phyloP scores from a whole-genome alignment of 345 rosid species.

The Hypericum androsaemum region DNA sequence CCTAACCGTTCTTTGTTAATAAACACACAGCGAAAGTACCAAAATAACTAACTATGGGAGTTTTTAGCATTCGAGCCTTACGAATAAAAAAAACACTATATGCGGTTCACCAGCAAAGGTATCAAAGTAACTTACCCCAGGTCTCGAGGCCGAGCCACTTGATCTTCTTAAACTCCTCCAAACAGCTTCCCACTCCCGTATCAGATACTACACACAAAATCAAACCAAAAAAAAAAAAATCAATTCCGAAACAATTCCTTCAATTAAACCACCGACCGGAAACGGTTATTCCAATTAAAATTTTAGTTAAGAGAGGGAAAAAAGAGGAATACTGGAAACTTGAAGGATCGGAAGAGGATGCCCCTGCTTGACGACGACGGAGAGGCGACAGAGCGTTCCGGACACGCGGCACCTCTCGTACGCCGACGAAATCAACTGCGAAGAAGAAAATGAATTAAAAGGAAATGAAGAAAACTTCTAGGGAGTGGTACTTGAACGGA shows the following conservation, averaged over 20 bases:
- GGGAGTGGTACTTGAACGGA: not conserved
- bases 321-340: constrained; percentile 44
- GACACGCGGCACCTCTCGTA: constrained; percentile 67
- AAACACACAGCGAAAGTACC: no score
- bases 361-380: constrained; percentile 33
- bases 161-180: constrained; percentile 52
- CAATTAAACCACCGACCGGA: not conserved
- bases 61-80: no score
- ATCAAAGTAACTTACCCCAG: constrained; percentile 37
- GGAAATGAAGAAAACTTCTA: not conserved
- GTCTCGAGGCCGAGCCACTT: constrained; percentile 27
- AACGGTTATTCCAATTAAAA: no score
- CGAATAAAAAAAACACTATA: no score
- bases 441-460: not conserved
- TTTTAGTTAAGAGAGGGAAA: not conserved
- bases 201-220: constrained; percentile 46
- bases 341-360: constrained; percentile 22
- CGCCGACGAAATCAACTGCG: constrained; percentile 60
- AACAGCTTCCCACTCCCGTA: constrained; percentile 55
- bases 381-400: constrained; percentile 59
- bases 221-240: not conserved
- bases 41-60: no score
- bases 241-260: not conserved
- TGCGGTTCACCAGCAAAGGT: no score
- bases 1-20: no score